Percentiles rank a stretch among this genome's conserved stretches.
These are phyloP conservation scores for Oryza meyeriana DNA, from an alignment of 176 grass and related monocot genomes.

Conservation along the genomic window DNA sequence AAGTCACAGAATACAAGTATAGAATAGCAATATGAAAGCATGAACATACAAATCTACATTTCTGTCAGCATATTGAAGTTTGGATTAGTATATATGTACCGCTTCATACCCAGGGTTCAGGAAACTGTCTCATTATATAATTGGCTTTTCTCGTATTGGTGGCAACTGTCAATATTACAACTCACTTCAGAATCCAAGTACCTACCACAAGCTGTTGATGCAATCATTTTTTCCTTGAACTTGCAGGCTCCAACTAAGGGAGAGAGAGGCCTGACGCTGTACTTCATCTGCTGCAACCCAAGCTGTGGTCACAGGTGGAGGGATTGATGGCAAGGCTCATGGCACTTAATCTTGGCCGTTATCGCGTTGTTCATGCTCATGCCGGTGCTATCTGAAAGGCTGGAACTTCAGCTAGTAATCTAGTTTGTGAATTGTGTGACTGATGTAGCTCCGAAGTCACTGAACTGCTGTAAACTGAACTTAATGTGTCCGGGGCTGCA, in stretches of 20 bases:
- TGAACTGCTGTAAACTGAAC: background rate
- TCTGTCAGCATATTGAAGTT: background rate
- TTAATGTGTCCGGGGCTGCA: no score
- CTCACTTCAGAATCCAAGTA: background rate
- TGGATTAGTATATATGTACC: background rate
- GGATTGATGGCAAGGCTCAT: conserved; percentile 45
- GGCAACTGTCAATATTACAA: background rate
- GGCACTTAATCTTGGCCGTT: conserved; percentile 10
- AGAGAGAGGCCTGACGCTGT: conserved; percentile 70
- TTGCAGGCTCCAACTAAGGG: conserved; percentile 56
- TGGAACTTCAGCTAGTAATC: conserved; percentile 3
- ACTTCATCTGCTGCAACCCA: conserved; percentile 94
- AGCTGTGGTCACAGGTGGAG: conserved; percentile 94
- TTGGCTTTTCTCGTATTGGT: background rate
- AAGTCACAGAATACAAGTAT: background rate
- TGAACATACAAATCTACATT: background rate
- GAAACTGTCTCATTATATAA: background rate
- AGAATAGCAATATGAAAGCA: conserved; percentile 6
- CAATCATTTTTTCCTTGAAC: background rate
- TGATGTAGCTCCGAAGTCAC: background rate
- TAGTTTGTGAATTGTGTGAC: background rate
- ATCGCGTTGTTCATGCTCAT: background rate
- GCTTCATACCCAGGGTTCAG: background rate
- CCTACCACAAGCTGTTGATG: background rate
- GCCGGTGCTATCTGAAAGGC: background rate